Evolutionary conservation across 495 filamentous ascomycete genomes (phyloP).

Genomic region (Neurospora sp.): DNA sequence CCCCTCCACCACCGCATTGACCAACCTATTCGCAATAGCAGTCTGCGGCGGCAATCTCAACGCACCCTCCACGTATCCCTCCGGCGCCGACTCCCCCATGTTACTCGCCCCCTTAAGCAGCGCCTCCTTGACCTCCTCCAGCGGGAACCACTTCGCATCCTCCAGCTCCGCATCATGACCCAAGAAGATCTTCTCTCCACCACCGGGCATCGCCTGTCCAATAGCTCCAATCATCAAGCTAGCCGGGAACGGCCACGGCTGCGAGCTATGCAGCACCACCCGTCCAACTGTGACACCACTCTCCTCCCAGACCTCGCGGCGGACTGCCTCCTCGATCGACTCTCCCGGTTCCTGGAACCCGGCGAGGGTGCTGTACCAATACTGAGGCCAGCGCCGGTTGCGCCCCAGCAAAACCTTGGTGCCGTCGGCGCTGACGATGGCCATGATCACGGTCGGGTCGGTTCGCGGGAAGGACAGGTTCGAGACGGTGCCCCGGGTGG

Average conservation of each 20-base stretch:
- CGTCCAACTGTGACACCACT: conserved; percentile 74
- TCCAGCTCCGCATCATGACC: conserved; percentile 87
- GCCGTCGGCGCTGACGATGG: conserved; percentile 66
- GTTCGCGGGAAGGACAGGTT: conserved; percentile 90
- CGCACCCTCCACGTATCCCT: conserved; percentile 62
- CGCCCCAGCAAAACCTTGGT: conserved; percentile 75
- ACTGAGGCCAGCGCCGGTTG: conserved; percentile 67
- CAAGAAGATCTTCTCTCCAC: conserved; percentile 69
- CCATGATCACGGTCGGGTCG: conserved; percentile 93
- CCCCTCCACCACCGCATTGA: conserved; percentile 35
- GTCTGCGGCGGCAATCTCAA: conserved; percentile 65
- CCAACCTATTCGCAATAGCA: conserved; percentile 72
- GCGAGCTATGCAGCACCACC: conserved; percentile 84
- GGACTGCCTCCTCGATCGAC: conserved; percentile 87
- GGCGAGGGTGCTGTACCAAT: conserved; percentile 84
- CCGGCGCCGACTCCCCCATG: conserved; percentile 50
- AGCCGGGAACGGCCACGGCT: conserved; percentile 60
- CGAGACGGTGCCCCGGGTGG: conserved; percentile 62
- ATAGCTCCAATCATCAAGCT: conserved; percentile 94
- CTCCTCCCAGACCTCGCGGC: conserved; percentile 95
- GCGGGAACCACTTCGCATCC: conserved; percentile 73
- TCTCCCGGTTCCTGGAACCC: conserved; percentile 95
- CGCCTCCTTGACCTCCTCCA: conserved; percentile 61
- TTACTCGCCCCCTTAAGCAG: conserved; percentile 50
- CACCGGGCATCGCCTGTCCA: conserved; percentile 68